Evolutionary conservation across 2,329 filamentous ascomycete species (phyloP).

Genomic region (Rhinocladiella mackenziei): DNA sequence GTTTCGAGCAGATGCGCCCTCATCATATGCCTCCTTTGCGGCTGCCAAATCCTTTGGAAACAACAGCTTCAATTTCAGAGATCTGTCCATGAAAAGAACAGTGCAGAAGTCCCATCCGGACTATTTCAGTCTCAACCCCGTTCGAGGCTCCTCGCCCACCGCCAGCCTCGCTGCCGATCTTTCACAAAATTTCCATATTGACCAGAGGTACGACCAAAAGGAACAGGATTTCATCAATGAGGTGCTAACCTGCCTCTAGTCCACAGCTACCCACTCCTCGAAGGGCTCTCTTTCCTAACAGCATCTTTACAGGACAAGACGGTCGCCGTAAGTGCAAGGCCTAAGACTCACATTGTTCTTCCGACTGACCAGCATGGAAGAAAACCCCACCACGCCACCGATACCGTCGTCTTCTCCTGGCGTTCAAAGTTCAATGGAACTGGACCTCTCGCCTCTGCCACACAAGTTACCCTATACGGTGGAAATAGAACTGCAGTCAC

Average conservation of each 20-base stretch:
- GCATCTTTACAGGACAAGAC: slow-evolving; percentile 58
- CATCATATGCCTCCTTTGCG: slow-evolving; percentile 51
- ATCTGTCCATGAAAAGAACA: slow-evolving; percentile 69
- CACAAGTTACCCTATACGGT: slow-evolving; percentile 70
- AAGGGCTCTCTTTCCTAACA: slow-evolving; percentile 75
- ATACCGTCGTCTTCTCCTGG: slow-evolving; percentile 79
- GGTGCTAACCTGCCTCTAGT: slow-evolving; percentile 48
- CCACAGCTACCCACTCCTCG: slow-evolving; percentile 79
- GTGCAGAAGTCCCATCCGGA: slow-evolving; percentile 66
- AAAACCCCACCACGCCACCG: slow-evolving; percentile 77
- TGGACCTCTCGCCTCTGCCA: slow-evolving; percentile 91
- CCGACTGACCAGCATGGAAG: slow-evolving; percentile 40
- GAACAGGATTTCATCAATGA: slow-evolving; percentile 29
- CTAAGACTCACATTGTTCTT: slow-evolving; percentile 7
- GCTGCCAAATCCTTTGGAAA: slow-evolving; percentile 55
- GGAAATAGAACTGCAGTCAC: slow-evolving; percentile 66
- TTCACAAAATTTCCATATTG: slow-evolving; percentile 94
- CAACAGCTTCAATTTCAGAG: slow-evolving; percentile 71
- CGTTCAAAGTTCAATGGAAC: slow-evolving; percentile 56
- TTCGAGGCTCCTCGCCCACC: slow-evolving; percentile 83
- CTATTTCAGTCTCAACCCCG: slow-evolving; percentile 76
- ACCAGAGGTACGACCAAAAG: slow-evolving; percentile 68
- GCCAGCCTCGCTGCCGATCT: slow-evolving; percentile 88
- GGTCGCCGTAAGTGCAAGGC: slow-evolving; percentile 53
- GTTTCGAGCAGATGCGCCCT: slow-evolving; percentile 52